A percentile compares a stretch with the other conserved stretches of the same genome.
These are phyloP conservation scores for Pseudogymnoascus sp. DNA, from an alignment of 2,329 filamentous ascomycete species.

Conservation along the genomic window DNA sequence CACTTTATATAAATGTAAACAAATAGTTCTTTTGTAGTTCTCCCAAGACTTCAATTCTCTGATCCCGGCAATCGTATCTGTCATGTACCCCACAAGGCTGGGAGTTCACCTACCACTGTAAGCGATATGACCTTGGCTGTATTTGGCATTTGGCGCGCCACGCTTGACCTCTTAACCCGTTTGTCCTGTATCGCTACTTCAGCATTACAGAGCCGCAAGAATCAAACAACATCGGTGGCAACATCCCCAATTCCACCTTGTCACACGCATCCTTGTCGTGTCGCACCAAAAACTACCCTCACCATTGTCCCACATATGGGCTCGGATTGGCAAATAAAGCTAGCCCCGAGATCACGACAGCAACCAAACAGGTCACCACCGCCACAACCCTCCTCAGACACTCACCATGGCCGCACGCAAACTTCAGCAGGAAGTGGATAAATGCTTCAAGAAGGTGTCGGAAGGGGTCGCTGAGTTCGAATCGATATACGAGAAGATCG, in stretches of 20 bases:
- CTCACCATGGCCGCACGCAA: constrained; percentile 85
- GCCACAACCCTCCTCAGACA: constrained; percentile 15
- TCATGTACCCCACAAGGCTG: constrained; percentile 9
- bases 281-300: not conserved
- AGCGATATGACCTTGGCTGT: constrained; percentile 3
- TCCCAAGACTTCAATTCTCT: not conserved
- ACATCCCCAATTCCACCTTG: not conserved
- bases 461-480: constrained; percentile 93
- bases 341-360: constrained; percentile 24
- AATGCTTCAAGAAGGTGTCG: constrained; percentile 97
- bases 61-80: constrained; percentile 2
- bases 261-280: constrained; percentile 10
- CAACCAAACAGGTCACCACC: constrained; percentile 17
- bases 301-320: constrained; percentile 22
- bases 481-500: constrained; percentile 95
- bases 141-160: constrained; percentile 6
- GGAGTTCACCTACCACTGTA: constrained; percentile 3
- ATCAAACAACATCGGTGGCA: not conserved
- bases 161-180: constrained; percentile 6
- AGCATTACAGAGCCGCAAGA: constrained; percentile 8
- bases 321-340: constrained; percentile 18
- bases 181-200: constrained; percentile 8
- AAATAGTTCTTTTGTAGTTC: not conserved
- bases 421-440: constrained; percentile 95
- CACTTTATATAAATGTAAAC: not conserved